Conservation (phyloP, 371 early-diverging fungal genomes). For the Zopfochytrium polystomum region DNA sequence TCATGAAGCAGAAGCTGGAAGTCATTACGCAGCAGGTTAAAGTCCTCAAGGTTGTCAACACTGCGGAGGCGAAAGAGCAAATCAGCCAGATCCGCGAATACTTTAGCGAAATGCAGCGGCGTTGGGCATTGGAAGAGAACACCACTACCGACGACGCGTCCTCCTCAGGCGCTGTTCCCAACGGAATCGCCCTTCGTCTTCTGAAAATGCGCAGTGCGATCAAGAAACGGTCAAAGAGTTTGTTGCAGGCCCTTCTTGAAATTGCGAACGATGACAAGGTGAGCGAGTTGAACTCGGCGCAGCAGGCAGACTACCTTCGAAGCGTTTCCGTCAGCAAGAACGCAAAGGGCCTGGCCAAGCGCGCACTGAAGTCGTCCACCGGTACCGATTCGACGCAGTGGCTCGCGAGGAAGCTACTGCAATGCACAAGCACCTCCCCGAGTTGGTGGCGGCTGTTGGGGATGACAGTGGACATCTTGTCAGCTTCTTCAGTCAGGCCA, state of each 20-base stretch:
- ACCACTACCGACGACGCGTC: background rate
- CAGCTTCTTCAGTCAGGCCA: conserved; percentile 22
- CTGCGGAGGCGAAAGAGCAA: conserved; percentile 12
- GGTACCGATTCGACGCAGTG: conserved; percentile 24
- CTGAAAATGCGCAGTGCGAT: background rate
- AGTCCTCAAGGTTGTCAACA: conserved; percentile 27
- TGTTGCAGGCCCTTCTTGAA: conserved; percentile 4
- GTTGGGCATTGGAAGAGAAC: background rate
- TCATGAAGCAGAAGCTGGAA: conserved; percentile 14
- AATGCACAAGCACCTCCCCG: conserved; percentile 24
- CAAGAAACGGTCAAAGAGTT: conserved; percentile 8
- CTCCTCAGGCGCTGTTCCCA: background rate
- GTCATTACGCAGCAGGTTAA: conserved; percentile 23
- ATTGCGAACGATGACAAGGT: conserved; percentile 28
- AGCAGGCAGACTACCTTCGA: conserved; percentile 32
- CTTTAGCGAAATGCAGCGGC: conserved; percentile 22
- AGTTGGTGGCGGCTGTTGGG: conserved; percentile 19
- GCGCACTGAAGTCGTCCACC: conserved; percentile 12
- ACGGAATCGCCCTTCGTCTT: background rate
- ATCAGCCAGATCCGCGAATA: conserved; percentile 17
- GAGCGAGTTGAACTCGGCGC: conserved; percentile 22
- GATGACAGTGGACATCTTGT: conserved; percentile 24
- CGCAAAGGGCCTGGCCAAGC: conserved; percentile 24
- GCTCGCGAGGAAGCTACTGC: conserved; percentile 19
- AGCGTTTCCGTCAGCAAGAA: conserved; percentile 12